Evolutionary conservation across 2,329 filamentous ascomycete genomes (phyloP), one percentile per base, ranked within the genome.

Genomic region (Ceratocystis destructans): DNA sequence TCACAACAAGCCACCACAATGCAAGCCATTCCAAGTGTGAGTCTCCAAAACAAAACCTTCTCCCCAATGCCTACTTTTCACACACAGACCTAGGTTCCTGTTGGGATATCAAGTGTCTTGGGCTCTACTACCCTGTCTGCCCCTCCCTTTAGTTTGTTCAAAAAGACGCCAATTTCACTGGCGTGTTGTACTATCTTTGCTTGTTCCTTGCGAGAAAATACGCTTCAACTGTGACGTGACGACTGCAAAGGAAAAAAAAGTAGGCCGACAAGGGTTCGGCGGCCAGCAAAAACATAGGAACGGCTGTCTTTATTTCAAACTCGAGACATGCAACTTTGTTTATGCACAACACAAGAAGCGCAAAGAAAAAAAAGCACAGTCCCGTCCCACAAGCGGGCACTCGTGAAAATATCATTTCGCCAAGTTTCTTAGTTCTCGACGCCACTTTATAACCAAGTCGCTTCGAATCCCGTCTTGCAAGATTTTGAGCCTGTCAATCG

Each of bases 1-100:
- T 31, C 31, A 28, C 48, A 10, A 53, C 37, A 41, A 15, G 37
- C 15, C 55, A 31, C 15, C 64, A 79, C 73, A 72, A 82, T 82
- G 80, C 80, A 82, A 78, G 77, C 79, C 71, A 77, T 82, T 76
- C 79, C 80, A 71, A 79, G 76, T 74, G 77, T 79, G 75, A 76
- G 77, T 78, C n/a, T 44, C 33, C 57, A 31, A 64, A 68, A 72
- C 67, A 71, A 69, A 62, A 70, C 70, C 59, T 37, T 46, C 17
- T 61, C 45, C 33, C 46, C 31, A n/a, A 20, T 22, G 28, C 7
- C 31, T 25, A 10, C 22, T 53, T 33, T n/a, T 8, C 48, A 57
- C 53, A 41, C n/a, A 41, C n/a, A 20, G 25, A 7, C 37, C 46
- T 22, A 63, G 5, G 31, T 63, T 45, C 59, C 31, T n/a, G 20